phyloP scores from a whole-genome alignment of 192 early-diverging fungal genomes.

The Podochytrium sp. region DNA sequence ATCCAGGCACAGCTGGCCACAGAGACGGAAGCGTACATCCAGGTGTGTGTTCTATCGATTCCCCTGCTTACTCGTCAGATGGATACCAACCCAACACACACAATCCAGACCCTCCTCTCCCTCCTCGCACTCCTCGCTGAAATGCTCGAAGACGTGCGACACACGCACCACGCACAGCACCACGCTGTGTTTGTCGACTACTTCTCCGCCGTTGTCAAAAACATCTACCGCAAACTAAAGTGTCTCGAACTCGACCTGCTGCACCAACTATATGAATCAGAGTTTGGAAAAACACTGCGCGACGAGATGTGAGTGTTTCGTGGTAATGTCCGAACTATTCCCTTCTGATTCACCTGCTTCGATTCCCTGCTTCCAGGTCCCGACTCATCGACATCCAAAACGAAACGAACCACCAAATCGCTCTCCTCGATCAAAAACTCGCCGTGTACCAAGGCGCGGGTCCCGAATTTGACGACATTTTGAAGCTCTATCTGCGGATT shows the following conservation, averaged over 20 bases:
- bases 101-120: too few relatives aligned
- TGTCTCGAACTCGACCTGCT: constrained; percentile 5
- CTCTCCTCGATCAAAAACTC: background rate
- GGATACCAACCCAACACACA: too few relatives aligned
- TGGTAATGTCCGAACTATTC: too few relatives aligned
- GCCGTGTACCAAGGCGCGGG: constrained; percentile 7
- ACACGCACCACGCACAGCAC: background rate
- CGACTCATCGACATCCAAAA: too few relatives aligned
- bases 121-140: background rate
- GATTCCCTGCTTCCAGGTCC: too few relatives aligned
- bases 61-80: too few relatives aligned
- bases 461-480: constrained; percentile 6
- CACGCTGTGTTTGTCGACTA: constrained; percentile 6
- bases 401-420: constrained; percentile 1
- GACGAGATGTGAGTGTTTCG: too few relatives aligned
- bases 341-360: too few relatives aligned
- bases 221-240: constrained; percentile 15
- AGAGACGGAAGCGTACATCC: too few relatives aligned
- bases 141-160: background rate
- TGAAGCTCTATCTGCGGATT: constrained; percentile 1
- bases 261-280: background rate
- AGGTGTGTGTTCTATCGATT: too few relatives aligned
- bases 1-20: too few relatives aligned
- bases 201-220: constrained; percentile 12
- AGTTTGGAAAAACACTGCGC: too few relatives aligned